Evolutionary conservation across 306 rosid species (phyloP), one percentile per base, ranked within the genome.

Genomic region (Hippophae rhamnoides): DNA sequence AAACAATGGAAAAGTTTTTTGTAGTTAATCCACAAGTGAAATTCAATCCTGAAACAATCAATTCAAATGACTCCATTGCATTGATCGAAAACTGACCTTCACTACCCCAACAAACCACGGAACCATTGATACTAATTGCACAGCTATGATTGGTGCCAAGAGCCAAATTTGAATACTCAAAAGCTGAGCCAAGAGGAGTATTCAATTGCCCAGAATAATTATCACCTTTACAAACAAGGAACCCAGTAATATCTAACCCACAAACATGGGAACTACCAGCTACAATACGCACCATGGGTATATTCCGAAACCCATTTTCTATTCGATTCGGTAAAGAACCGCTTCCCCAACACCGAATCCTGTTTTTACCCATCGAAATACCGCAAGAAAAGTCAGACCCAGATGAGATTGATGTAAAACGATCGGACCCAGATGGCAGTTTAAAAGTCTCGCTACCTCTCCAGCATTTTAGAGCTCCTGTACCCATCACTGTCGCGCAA

Each of bases 321-420:
- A 87, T 81, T 52, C 3, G 8, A 5, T 12, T 43, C 8, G 80
- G 69, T 10, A 72, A 43, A 7, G 8, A 25, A 26, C 26, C 7
- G 57, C 23, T 58, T 7, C 97, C 97, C 94, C 94, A 84, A 65
- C 97, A 90, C 31, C 57, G 78, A 64, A 90, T 81, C 23, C 13
- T 13, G 9, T 45, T 46, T 50, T 3, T 14, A 27, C 27, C 49
- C 10, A 13, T 70, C 58, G 58, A n/a, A 56, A 90, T 78, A 11
- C 97, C 97, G 41, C 97, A 90, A 73, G 96, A 72, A 67, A 87
- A 87, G 1, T 75, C 85, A n/a, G 56, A 70, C 71, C 97, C 97
- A 66, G 97, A 90, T 60, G 97, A 82, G 56, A 87, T 74, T 0
- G 86, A 87, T 41, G 5, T 7, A 43, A 84, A 87, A 27, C 45